Conservation (phyloP, 2,329 filamentous ascomycete species). For the Pseudogymnoascus destructans region DNA sequence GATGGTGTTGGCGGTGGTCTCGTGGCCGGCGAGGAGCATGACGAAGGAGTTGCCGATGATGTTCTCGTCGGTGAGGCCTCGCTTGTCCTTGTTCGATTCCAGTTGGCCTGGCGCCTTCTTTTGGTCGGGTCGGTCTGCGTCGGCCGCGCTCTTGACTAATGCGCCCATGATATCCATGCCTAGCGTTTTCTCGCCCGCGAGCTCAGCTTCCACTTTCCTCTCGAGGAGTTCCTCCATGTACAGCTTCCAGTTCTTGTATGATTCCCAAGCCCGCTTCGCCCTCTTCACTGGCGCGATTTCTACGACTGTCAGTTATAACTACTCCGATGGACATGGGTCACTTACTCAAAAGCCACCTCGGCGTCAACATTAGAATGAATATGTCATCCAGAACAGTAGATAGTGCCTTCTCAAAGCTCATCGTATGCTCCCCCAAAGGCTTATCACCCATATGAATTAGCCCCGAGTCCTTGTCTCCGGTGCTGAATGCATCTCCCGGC, state of each 20-base stretch:
- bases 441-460: slow-evolving; percentile 20
- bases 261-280: slow-evolving; percentile 32
- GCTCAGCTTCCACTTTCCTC: slow-evolving; percentile 35
- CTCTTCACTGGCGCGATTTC: slow-evolving; percentile 32
- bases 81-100: slow-evolving; percentile 37
- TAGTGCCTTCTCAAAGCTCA: slow-evolving; percentile 43
- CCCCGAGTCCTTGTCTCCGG: slow-evolving; percentile 30
- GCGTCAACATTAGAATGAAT: slow-evolving; percentile 38
- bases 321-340: background rate
- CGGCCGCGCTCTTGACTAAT: slow-evolving; percentile 35
- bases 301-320: slow-evolving; percentile 13
- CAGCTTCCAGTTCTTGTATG: slow-evolving; percentile 42
- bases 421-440: slow-evolving; percentile 31
- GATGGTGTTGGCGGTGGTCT: slow-evolving; percentile 64
- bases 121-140: slow-evolving; percentile 25
- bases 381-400: slow-evolving; percentile 40
- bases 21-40: slow-evolving; percentile 62
- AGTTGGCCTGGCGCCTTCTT: slow-evolving; percentile 30
- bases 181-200: slow-evolving; percentile 27
- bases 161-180: slow-evolving; percentile 44
- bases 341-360: slow-evolving; percentile 37
- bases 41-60: slow-evolving; percentile 62
- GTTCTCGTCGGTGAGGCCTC: slow-evolving; percentile 46
- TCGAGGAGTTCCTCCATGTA: slow-evolving; percentile 49
- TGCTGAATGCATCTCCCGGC: slow-evolving; percentile 45